These are phyloP conservation scores for Aspergillus costaricaensis DNA, from an alignment of 2,329 filamentous ascomycete genomes.

Conservation along the genomic window DNA sequence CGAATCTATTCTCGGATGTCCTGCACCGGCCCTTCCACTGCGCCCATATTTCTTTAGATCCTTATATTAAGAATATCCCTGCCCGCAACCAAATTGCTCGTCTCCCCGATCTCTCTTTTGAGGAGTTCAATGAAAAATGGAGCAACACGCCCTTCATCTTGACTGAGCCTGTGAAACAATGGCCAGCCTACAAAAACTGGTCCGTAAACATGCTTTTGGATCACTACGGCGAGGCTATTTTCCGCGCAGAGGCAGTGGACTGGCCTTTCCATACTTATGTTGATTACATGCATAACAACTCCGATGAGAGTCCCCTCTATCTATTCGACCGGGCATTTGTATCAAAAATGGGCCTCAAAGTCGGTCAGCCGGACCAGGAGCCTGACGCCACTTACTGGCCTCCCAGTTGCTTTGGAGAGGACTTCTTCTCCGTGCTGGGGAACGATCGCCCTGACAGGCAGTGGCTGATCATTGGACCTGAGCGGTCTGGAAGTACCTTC, in stretches of 20 bases:
- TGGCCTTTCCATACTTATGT: slow-evolving; percentile 83
- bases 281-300: slow-evolving; percentile 75
- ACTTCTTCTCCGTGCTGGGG: slow-evolving; percentile 79
- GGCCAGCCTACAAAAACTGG: slow-evolving; percentile 79
- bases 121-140: slow-evolving; percentile 75
- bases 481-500: slow-evolving; percentile 87
- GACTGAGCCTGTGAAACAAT: slow-evolving; percentile 75
- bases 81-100: slow-evolving; percentile 70
- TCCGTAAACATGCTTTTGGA: slow-evolving; percentile 65
- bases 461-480: slow-evolving; percentile 90
- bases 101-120: slow-evolving; percentile 66
- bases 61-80: slow-evolving; percentile 73
- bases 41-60: slow-evolving; percentile 68
- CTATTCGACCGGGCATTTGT: slow-evolving; percentile 87
- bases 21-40: slow-evolving; percentile 90
- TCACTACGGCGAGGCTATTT: slow-evolving; percentile 67
- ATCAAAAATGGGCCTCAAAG: slow-evolving; percentile 74
- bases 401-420: slow-evolving; percentile 80
- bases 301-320: slow-evolving; percentile 87
- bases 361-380: slow-evolving; percentile 50
- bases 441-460: slow-evolving; percentile 79
- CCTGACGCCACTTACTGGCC: slow-evolving; percentile 69
- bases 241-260: slow-evolving; percentile 90
- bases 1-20: slow-evolving; percentile 82
- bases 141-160: slow-evolving; percentile 82